A percentile compares a stretch with the other conserved stretches of the same genome.
phyloP scores from a whole-genome alignment of 1,284 basidiomycete species.

The Grifola frondosa region DNA sequence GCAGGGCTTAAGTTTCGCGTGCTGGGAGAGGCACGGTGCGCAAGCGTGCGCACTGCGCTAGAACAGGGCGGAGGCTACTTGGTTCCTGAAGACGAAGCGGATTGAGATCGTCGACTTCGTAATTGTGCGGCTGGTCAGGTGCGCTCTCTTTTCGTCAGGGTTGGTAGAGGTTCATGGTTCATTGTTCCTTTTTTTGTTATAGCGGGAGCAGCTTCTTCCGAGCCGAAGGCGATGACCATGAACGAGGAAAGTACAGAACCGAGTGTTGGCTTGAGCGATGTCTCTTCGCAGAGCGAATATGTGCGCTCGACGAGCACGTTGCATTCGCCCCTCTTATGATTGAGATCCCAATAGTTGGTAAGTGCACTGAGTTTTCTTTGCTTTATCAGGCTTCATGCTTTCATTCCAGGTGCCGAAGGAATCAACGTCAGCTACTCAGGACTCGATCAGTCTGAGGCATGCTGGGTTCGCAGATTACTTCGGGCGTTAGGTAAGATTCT shows the following conservation, averaged over 20 bases:
- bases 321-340: conserved; percentile 60
- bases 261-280: conserved; percentile 84
- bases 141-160: conserved; percentile 11
- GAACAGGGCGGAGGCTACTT: conserved; percentile 55
- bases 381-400: conserved; percentile 6
- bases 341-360: conserved; percentile 52
- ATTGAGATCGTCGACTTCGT: conserved; percentile 59
- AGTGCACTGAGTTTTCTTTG: conserved; percentile 11
- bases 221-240: conserved; percentile 45
- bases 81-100: conserved; percentile 40
- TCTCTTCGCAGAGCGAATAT: conserved; percentile 65
- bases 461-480: conserved; percentile 59
- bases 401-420: conserved; percentile 44
- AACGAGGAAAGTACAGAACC: conserved; percentile 62
- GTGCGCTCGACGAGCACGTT: conserved; percentile 56
- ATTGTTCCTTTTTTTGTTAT: neutral
- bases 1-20: conserved; percentile 52
- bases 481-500: conserved; percentile 58
- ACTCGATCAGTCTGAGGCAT: conserved; percentile 61
- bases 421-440: conserved; percentile 69
- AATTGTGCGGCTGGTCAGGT: conserved; percentile 73
- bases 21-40: conserved; percentile 61
- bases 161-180: neutral
- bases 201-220: conserved; percentile 65
- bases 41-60: conserved; percentile 55